phyloP scores from a whole-genome alignment of 1,284 basidiomycete genomes.

The Athelia psychrophila region DNA sequence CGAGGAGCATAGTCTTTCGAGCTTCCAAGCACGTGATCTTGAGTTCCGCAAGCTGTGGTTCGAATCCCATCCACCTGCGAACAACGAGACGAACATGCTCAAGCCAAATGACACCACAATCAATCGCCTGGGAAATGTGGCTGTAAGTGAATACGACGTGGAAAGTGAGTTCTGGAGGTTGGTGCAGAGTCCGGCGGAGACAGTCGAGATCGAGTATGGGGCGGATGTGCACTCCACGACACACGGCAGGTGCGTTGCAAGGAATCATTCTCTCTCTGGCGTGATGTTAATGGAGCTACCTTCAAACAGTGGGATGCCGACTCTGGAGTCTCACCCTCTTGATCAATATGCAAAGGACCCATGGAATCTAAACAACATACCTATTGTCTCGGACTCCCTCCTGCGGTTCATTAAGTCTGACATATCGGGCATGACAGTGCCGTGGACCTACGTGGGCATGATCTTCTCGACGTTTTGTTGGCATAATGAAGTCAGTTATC shows the following conservation, averaged over 20 bases:
- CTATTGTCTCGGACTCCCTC: conserved; percentile 85
- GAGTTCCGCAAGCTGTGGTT: conserved; percentile 93
- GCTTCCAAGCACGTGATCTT: conserved; percentile 88
- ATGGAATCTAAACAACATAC: conserved; percentile 99
- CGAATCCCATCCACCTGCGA: conserved; percentile 64
- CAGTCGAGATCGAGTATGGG: conserved; percentile 98
- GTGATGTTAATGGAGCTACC: conserved; percentile 3
- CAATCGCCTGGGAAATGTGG: conserved; percentile 59
- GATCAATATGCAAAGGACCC: conserved; percentile 87
- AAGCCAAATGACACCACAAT: conserved; percentile 46
- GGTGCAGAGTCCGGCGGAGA: conserved; percentile 86
- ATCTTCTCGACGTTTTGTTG: conserved; percentile 99
- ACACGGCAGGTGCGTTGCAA: conserved; percentile 77
- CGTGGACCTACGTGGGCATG: conserved; percentile 99
- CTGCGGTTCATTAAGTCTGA: conserved; percentile 96
- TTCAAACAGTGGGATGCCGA: conserved; percentile 82
- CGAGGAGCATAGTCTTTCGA: conserved; percentile 90
- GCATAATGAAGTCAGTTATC: conserved; percentile 89
- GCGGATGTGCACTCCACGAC: conserved; percentile 98
- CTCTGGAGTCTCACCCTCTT: conserved; percentile 88
- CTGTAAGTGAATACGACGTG: conserved; percentile 85
- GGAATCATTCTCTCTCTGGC: not conserved
- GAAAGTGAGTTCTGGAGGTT: conserved; percentile 98
- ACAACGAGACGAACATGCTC: conserved; percentile 17
- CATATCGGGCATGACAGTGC: conserved; percentile 99